These are phyloP conservation scores for Zymoseptoria passerinii DNA, from an alignment of 2,329 filamentous ascomycete species.

Conservation along the genomic window DNA sequence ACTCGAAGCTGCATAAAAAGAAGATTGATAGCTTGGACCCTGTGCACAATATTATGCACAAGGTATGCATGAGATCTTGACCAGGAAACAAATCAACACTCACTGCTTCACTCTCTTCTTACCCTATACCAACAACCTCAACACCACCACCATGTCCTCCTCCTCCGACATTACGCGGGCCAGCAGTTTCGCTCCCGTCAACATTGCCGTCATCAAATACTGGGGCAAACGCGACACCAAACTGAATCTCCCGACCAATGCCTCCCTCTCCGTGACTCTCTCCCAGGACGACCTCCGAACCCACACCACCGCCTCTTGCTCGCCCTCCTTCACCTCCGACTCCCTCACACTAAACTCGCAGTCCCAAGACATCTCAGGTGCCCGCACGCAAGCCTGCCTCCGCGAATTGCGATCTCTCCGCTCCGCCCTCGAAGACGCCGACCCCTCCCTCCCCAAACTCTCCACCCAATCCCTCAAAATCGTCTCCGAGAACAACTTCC, in stretches of 20 bases:
- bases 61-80: not conserved
- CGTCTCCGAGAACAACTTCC: slow-evolving; percentile 98
- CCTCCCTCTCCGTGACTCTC: slow-evolving; percentile 91
- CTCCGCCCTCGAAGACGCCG: slow-evolving; percentile 60
- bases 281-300: slow-evolving; percentile 90
- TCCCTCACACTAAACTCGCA: slow-evolving; percentile 77
- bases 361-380: slow-evolving; percentile 73
- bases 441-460: slow-evolving; percentile 73
- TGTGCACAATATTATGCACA: not conserved
- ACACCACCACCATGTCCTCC: slow-evolving; percentile 28
- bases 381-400: slow-evolving; percentile 91
- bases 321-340: slow-evolving; percentile 59
- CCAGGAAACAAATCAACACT: not conserved
- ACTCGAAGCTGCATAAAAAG: not conserved
- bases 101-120: not conserved
- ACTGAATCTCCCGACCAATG: slow-evolving; percentile 65
- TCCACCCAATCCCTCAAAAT: slow-evolving; percentile 70
- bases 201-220: slow-evolving; percentile 96
- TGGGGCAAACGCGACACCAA: slow-evolving; percentile 80
- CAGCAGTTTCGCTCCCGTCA: slow-evolving; percentile 93
- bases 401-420: slow-evolving; percentile 74
- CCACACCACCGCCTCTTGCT: slow-evolving; percentile 91
- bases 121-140: not conserved
- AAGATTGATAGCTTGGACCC: not conserved
- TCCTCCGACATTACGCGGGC: slow-evolving; percentile 63